Base-by-base conservation (phyloP, 1,139 yeast genomes). In the Pichia norvegensis region DNA sequence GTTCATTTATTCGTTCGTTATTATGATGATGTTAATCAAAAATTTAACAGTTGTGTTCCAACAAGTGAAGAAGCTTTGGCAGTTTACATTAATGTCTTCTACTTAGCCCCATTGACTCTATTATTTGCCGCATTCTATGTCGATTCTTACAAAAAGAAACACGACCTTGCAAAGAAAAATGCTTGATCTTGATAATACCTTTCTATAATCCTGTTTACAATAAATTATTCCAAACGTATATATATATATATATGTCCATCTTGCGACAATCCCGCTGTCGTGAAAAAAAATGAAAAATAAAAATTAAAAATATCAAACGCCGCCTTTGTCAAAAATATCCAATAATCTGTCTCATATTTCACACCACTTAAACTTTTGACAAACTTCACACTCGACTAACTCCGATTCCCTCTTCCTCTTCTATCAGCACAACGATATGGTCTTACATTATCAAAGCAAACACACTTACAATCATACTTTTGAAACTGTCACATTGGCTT, bases 401-500 rank as follows among this genome's bases (percentile, higher is more conserved):
- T 19, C 4, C 33, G 20, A 5, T 37, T 4, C n/a, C n/a, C n/a
- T n/a, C n/a, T n/a, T n/a, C n/a, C n/a, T n/a, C n/a, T n/a, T n/a
- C n/a, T n/a, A n/a, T n/a, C n/a, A n/a, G 9, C 35, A 22, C 8
- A 16, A 21, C 13, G 40, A 14, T 4, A 84, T 85, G 94, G 94
- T 84, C 31, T 76, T 81, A 44, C 74, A 79, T 64, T 79, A 76
- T 61, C 75, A 75, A 55, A 77, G 71, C 51, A 60, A 70, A 17
- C 83, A 80, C 60, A 63, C 67, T 23, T 85, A 71, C 62, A 67
- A 74, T 46, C 79, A 79, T 62, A 81, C 81, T 56, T 88, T 88
- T 60, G 73, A 72, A 43, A 83, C 92, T 1, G 87, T 85, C 21
- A 73, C 90, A 5, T 69, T 81, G 44, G 95, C 95, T 1, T 83